Conservation (phyloP, 148 eudicot genomes). For the Spergularia marina region DNA sequence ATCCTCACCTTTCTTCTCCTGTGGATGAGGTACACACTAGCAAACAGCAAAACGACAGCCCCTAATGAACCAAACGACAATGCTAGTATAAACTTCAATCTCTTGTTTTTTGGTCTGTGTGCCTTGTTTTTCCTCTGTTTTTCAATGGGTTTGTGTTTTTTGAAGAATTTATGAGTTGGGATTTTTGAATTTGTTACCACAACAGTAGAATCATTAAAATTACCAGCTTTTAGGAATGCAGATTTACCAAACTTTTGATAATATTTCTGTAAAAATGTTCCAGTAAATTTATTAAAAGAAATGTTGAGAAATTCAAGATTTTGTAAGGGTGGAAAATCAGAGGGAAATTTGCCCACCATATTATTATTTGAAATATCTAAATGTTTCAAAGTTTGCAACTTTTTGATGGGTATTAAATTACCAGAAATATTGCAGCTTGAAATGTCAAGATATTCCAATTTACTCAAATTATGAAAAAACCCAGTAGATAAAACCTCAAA, state of each 20-base stretch:
- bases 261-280: constrained; percentile 16
- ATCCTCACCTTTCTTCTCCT: constrained; percentile 33
- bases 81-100: constrained; percentile 18
- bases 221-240: constrained; percentile 62
- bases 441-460: constrained; percentile 47
- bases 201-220: constrained; percentile 27
- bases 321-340: constrained; percentile 54
- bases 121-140: constrained; percentile 17
- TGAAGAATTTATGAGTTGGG: constrained; percentile 26
- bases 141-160: constrained; percentile 24
- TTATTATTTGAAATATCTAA: constrained; percentile 65
- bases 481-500: constrained; percentile 46
- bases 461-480: constrained; percentile 35
- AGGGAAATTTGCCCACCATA: constrained; percentile 55
- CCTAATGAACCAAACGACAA: constrained; percentile 42
- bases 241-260: constrained; percentile 47
- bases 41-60: constrained; percentile 19
- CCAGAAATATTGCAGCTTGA: constrained; percentile 69
- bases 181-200: constrained; percentile 12
- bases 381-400: constrained; percentile 33
- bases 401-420: constrained; percentile 37
- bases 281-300: constrained; percentile 72
- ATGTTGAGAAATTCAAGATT: constrained; percentile 58
- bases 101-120: constrained; percentile 19
- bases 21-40: constrained; percentile 23